Conservation (phyloP, 2,329 filamentous ascomycete species). For the Pyricularia sp. region DNA sequence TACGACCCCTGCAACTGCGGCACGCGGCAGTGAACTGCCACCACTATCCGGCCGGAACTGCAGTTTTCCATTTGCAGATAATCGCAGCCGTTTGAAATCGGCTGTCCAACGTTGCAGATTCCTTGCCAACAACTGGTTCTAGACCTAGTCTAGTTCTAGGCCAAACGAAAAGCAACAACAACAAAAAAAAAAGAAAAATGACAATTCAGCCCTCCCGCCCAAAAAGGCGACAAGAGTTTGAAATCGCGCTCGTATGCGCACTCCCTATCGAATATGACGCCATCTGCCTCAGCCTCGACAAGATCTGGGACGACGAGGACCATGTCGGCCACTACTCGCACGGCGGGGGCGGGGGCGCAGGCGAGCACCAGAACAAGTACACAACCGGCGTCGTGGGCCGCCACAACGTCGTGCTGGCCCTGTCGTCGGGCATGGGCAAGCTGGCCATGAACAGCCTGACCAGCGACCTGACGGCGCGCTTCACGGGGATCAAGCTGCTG, state of each 20-base stretch:
- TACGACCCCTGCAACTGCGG: neutral
- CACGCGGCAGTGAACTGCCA: neutral
- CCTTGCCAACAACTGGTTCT: neutral
- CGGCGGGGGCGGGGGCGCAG: too few relatives aligned
- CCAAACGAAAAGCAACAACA: too few relatives aligned
- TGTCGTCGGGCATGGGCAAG: too few relatives aligned
- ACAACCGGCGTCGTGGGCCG: slow-evolving; percentile 7
- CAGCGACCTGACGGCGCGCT: neutral
- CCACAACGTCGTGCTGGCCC: slow-evolving; percentile 1
- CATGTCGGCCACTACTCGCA: neutral
- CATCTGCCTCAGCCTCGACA: neutral
- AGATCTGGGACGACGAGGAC: neutral
- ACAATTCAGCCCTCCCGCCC: neutral
- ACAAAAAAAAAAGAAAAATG: neutral
- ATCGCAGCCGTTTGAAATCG: neutral
- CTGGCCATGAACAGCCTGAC: neutral
- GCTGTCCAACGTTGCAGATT: neutral
- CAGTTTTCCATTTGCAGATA: neutral
- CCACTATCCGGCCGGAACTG: neutral
- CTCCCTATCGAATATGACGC: neutral
- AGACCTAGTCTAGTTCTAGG: too few relatives aligned
- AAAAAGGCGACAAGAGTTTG: neutral
- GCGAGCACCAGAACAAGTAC: slow-evolving; percentile 15
- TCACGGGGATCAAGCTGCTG: neutral
- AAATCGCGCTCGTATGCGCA: neutral